phyloP scores from a whole-genome alignment of 495 filamentous ascomycete species.

The Glarea lozoyensis region DNA sequence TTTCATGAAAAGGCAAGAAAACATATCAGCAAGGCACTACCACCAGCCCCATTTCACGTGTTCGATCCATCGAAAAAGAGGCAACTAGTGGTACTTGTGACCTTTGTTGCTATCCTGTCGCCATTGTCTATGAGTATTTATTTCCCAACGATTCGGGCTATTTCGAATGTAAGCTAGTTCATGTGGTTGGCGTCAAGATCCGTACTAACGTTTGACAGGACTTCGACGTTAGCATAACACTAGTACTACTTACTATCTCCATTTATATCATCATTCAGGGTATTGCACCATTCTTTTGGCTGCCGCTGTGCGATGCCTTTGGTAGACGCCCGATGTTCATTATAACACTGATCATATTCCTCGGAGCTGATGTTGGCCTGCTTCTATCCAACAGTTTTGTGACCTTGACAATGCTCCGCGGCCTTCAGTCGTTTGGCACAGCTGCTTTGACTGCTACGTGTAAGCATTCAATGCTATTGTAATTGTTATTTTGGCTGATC shows the following conservation, averaged over 20 bases:
- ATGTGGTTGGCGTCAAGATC: not conserved
- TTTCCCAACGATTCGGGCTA: constrained; percentile 26
- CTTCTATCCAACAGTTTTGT: constrained; percentile 48
- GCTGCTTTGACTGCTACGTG: constrained; percentile 44
- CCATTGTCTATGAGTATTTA: constrained; percentile 30
- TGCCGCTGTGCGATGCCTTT: constrained; percentile 46
- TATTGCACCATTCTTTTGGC: constrained; percentile 25
- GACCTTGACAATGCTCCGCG: constrained; percentile 47
- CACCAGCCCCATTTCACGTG: constrained; percentile 20
- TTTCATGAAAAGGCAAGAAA: not conserved
- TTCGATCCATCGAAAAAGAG: constrained; percentile 26
- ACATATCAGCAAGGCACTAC: not conserved
- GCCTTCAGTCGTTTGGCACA: constrained; percentile 52
- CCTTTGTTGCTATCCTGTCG: constrained; percentile 28
- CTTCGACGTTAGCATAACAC: constrained; percentile 20
- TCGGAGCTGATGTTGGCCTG: constrained; percentile 49
- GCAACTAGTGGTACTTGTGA: constrained; percentile 28
- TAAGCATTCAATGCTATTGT: not conserved
- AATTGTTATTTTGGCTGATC: not conserved
- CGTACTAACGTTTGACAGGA: constrained; percentile 18
- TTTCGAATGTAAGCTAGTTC: constrained; percentile 6
- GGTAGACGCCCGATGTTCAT: constrained; percentile 52
- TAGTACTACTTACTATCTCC: constrained; percentile 30
- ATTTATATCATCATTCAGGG: constrained; percentile 26
- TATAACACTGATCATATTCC: not conserved